Conservation (phyloP, 768 basidiomycete genomes). For the Lactifluus echinatus region DNA sequence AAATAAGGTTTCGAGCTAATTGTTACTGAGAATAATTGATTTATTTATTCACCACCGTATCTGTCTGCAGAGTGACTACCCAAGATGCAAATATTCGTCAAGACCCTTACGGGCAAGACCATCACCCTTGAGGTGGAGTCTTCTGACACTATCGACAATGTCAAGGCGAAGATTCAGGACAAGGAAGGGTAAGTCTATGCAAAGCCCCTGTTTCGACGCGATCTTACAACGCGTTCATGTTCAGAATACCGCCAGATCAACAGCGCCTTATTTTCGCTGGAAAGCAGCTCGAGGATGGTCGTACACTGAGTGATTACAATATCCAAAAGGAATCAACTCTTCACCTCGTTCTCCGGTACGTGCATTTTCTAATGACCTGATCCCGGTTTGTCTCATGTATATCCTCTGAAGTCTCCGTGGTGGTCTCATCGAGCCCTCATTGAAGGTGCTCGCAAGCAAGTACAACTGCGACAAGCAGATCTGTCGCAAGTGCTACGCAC, state of each 20-base stretch:
- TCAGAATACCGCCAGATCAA: constrained; percentile 87
- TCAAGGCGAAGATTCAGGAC: constrained; percentile 77
- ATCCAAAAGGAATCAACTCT: constrained; percentile 98
- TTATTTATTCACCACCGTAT: no score
- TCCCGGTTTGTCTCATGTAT: constrained; percentile 7
- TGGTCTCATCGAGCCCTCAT: constrained; percentile 97
- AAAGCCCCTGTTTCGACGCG: background rate
- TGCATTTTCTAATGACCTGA: background rate
- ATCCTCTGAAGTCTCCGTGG: constrained; percentile 72
- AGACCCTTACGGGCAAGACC: constrained; percentile 92
- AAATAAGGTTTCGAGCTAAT: constrained; percentile 4
- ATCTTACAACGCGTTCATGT: background rate
- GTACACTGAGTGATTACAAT: constrained; percentile 94
- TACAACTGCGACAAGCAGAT: constrained; percentile 99
- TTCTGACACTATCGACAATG: constrained; percentile 93
- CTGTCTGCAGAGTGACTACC: background rate
- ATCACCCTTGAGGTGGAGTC: constrained; percentile 99
- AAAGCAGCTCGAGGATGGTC: constrained; percentile 97
- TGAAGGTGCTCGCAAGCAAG: constrained; percentile 94
- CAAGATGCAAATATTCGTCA: constrained; percentile 59
- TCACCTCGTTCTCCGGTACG: constrained; percentile 91
- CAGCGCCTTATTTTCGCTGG: constrained; percentile 95
- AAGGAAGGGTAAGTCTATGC: constrained; percentile 53
- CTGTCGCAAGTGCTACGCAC: constrained; percentile 99
- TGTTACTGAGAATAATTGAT: background rate